Percentiles rank a stretch among this genome's conserved stretches.
phyloP scores from a whole-genome alignment of 2,329 filamentous ascomycete genomes.

The Madurella fahalii region DNA sequence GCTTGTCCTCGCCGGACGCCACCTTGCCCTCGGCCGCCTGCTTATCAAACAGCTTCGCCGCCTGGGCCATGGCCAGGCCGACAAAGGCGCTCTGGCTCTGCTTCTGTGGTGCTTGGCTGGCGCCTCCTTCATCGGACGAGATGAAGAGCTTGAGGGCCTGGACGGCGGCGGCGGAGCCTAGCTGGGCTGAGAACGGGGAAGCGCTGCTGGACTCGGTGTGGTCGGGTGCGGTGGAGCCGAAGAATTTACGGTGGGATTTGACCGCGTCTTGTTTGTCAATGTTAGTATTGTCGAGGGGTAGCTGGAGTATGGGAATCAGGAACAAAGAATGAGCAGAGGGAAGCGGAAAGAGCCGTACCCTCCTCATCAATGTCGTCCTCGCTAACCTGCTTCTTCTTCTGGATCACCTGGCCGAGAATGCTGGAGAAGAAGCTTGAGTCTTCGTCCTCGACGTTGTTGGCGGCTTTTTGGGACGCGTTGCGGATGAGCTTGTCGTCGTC shows the following conservation, averaged over 20 bases:
- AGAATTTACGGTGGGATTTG: conserved; percentile 71
- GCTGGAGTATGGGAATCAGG: not conserved
- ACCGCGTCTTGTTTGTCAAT: conserved; percentile 53
- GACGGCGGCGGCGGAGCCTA: conserved; percentile 73
- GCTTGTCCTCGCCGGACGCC: conserved; percentile 63
- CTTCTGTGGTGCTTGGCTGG: conserved; percentile 20
- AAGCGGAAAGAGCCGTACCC: conserved; percentile 32
- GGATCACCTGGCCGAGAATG: conserved; percentile 44
- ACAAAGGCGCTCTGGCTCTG: conserved; percentile 75
- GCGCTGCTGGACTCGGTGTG: conserved; percentile 39
- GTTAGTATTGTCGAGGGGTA: not conserved
- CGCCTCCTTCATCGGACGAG: conserved; percentile 35
- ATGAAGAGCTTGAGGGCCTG: conserved; percentile 79
- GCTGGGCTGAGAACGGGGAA: conserved; percentile 47
- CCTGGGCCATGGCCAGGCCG: conserved; percentile 82
- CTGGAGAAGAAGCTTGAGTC: conserved; percentile 43
- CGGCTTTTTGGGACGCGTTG: conserved; percentile 46
- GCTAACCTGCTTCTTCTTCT: conserved; percentile 48
- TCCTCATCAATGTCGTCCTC: conserved; percentile 48
- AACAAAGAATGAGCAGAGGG: not conserved
- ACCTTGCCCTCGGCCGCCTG: conserved; percentile 53
- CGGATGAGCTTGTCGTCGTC: conserved; percentile 44
- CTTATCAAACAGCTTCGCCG: conserved; percentile 67
- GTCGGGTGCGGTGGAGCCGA: conserved; percentile 49
- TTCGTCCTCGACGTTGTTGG: conserved; percentile 42